Conservation (phyloP, 139 green algal species). For the Volvox africanus region DNA sequence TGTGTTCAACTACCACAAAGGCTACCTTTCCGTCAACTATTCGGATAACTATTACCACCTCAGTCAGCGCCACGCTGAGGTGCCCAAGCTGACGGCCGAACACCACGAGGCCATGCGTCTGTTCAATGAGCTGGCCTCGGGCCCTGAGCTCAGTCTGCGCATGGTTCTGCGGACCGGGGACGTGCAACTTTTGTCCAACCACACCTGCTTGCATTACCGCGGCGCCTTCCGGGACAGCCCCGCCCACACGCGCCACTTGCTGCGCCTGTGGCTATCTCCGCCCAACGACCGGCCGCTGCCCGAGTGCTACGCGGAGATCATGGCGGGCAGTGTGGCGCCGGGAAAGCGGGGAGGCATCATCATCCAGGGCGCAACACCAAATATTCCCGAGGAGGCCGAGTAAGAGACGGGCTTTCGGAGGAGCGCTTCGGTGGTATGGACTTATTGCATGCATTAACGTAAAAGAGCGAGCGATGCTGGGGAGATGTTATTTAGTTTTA, state of each 20-base stretch:
- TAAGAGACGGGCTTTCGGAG: constrained; percentile 7
- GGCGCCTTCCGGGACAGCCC: constrained; percentile 60
- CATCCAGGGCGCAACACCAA: constrained; percentile 47
- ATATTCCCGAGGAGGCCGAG: constrained; percentile 62
- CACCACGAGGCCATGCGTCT: constrained; percentile 53
- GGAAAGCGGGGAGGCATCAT: constrained; percentile 66
- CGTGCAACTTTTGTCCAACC: constrained; percentile 80
- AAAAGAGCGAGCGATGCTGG: too few species aligned
- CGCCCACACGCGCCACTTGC: constrained; percentile 73
- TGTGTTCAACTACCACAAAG: constrained; percentile 73
- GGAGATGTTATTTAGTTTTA: too few species aligned
- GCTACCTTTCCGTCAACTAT: constrained; percentile 61
- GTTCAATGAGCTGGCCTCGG: constrained; percentile 65
- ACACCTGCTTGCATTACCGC: constrained; percentile 69
- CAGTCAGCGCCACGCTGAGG: constrained; percentile 68
- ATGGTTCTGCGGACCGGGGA: constrained; percentile 74
- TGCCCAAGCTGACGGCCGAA: constrained; percentile 49
- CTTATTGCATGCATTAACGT: too few species aligned
- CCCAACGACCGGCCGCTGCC: constrained; percentile 66
- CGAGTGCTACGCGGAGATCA: constrained; percentile 63
- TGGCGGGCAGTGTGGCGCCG: constrained; percentile 45
- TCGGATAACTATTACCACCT: constrained; percentile 72
- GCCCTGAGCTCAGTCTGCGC: constrained; percentile 64
- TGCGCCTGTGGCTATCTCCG: constrained; percentile 79
- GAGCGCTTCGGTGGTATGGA: too few species aligned